Conservation (phyloP, 2,329 filamentous ascomycete genomes). For the Aspergillus hortae region DNA sequence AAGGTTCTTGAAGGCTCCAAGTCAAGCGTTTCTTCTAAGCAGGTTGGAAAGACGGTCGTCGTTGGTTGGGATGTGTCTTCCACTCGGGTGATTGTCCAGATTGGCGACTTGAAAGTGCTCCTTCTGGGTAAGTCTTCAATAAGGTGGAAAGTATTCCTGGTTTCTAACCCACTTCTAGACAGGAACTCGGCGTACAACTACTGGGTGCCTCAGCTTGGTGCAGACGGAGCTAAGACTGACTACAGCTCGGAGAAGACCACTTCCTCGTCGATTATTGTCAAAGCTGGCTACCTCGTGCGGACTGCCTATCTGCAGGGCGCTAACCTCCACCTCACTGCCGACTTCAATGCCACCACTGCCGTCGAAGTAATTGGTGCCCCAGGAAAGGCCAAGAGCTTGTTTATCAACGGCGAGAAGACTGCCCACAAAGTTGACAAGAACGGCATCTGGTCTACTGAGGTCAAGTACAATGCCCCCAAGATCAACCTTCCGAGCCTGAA, state of each 20-base stretch:
- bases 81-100: slow-evolving; percentile 38
- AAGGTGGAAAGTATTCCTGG: background rate
- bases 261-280: slow-evolving; percentile 38
- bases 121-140: slow-evolving; percentile 44
- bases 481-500: slow-evolving; percentile 57
- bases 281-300: slow-evolving; percentile 42
- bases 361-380: slow-evolving; percentile 67
- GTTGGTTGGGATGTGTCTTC: slow-evolving; percentile 55
- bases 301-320: slow-evolving; percentile 52
- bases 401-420: slow-evolving; percentile 56
- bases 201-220: slow-evolving; percentile 40
- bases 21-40: slow-evolving; percentile 27
- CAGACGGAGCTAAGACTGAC: slow-evolving; percentile 22
- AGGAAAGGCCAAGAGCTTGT: slow-evolving; percentile 53
- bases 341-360: slow-evolving; percentile 66
- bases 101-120: slow-evolving; percentile 51
- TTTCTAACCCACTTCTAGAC: slow-evolving; percentile 40
- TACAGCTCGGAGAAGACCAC: slow-evolving; percentile 28
- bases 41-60: slow-evolving; percentile 24
- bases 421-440: slow-evolving; percentile 39
- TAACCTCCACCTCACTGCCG: slow-evolving; percentile 63
- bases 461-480: slow-evolving; percentile 50
- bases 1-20: slow-evolving; percentile 33
- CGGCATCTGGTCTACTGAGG: slow-evolving; percentile 50
- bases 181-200: slow-evolving; percentile 46